Base-by-base conservation (phyloP, 1,284 basidiomycete genomes). In the Apiotrichum akiyoshidainum region DNA sequence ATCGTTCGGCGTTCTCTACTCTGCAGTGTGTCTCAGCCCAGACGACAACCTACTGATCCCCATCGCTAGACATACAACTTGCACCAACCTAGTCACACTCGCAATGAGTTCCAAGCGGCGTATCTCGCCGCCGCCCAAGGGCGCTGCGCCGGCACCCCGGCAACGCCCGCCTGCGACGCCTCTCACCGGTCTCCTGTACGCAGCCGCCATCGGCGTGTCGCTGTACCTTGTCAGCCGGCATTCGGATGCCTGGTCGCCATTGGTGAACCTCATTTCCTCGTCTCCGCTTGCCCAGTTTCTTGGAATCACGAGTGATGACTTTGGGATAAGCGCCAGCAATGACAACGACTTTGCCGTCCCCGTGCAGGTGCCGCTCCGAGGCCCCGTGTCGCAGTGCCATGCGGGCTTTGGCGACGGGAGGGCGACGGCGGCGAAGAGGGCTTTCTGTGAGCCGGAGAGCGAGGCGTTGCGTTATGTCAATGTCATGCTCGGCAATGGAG, bases 331-430 rank as follows among this genome's bases (percentile, higher is more conserved):
- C 26, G 3, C 26, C 26, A 31, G 26, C 26, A 31, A 31, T 7
- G 26, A 31, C 26, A 31, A 31, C 26, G 26, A 31, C 26, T 31
- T 31, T 31, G 26, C 26, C 26, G 4, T 31, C 26, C 26, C 26
- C 7, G 26, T 31, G 4, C 26, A 31, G 41, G 34, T 10, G 26
- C n/a, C 17, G 1, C 13, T 12, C 21, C 8, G 19, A 48, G 34
- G 21, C 9, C 19, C 13, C 26, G 9, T 10, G 45, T 51, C 2
- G 21, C 19, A 31, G 22, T 71, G 71, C 8, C 73, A 74, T 54
- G 65, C 56, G 2, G 69, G 70, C 58, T 74, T 74, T 59, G 69
- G 58, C 2, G 73, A 73, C 63, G 71, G 71, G n/a, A 48, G 73
- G 26, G 60, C 46, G 45, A 50, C 50, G 39, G 47, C 14, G 0